These are phyloP conservation scores for Hygrocybe punicea DNA, from an alignment of 768 basidiomycete species.

Conservation along the genomic window DNA sequence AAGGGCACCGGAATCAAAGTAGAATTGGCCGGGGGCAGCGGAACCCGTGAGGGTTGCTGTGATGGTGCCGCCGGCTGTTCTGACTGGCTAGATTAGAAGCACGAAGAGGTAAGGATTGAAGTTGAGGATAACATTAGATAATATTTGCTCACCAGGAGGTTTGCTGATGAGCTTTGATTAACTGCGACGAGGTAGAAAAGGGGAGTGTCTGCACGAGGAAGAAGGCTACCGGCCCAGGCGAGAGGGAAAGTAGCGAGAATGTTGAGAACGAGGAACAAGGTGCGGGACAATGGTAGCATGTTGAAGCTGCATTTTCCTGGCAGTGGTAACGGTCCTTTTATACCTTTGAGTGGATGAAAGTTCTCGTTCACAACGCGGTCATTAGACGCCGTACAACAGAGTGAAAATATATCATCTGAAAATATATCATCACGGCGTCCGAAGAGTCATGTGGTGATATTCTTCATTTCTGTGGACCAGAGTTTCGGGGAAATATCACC, in stretches of 20 bases:
- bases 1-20: constrained; percentile 31
- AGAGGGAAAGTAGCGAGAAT: background rate
- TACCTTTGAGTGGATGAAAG: too few relatives aligned
- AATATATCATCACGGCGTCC: too few relatives aligned
- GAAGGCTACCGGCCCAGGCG: background rate
- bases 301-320: too few relatives aligned
- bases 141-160: constrained; percentile 23
- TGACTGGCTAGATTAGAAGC: constrained; percentile 24
- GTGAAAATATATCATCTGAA: too few relatives aligned
- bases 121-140: background rate
- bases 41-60: constrained; percentile 25
- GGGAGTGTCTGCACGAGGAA: constrained; percentile 28
- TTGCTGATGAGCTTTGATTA: constrained; percentile 18
- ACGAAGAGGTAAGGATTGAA: background rate
- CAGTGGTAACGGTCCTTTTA: too few relatives aligned
- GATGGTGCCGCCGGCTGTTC: constrained; percentile 22
- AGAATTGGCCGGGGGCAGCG: constrained; percentile 29
- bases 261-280: background rate
- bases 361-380: too few relatives aligned
- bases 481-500: too few relatives aligned
- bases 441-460: too few relatives aligned
- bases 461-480: too few relatives aligned
- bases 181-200: constrained; percentile 35
- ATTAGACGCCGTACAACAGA: too few relatives aligned
- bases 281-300: too few relatives aligned